phyloP scores from a whole-genome alignment of 306 rosid species.

The Begonia loranthoides region DNA sequence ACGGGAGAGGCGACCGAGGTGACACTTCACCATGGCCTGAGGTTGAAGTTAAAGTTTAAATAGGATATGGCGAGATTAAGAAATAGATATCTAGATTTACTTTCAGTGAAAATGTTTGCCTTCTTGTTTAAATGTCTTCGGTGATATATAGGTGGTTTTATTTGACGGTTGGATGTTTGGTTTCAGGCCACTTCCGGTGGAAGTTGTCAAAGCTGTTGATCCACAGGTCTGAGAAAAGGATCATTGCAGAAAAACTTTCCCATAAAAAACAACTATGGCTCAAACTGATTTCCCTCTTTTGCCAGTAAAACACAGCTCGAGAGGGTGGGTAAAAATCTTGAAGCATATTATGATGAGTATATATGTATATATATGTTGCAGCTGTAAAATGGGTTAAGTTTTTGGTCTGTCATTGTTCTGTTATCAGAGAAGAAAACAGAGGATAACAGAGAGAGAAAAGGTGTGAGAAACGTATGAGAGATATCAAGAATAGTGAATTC shows the following conservation, averaged over 20 bases:
- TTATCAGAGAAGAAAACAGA: too few relatives aligned
- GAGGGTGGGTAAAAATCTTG: slow-evolving; percentile 53
- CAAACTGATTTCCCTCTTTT: background rate
- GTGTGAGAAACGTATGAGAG: too few relatives aligned
- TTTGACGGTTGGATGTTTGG: slow-evolving; percentile 99
- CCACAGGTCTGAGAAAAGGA: slow-evolving; percentile 55
- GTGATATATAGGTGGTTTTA: slow-evolving; percentile 48
- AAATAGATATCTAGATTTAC: slow-evolving; percentile 15
- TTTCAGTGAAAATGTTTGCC: too few relatives aligned
- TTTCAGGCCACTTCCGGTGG: slow-evolving; percentile 62
- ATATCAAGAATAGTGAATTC: too few relatives aligned
- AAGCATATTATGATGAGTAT: slow-evolving; percentile 76
- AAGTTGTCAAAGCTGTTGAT: slow-evolving; percentile 55
- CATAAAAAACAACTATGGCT: slow-evolving; percentile 5
- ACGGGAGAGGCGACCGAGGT: slow-evolving; percentile 82
- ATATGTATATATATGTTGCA: too few relatives aligned
- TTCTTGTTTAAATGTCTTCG: slow-evolving; percentile 2
- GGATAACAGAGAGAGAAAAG: too few relatives aligned
- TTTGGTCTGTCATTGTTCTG: slow-evolving; percentile 34
- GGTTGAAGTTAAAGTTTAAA: too few relatives aligned
- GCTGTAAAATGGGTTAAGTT: slow-evolving; percentile 96
- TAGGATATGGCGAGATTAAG: slow-evolving; percentile 66
- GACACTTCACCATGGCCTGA: slow-evolving; percentile 86
- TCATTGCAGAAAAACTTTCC: background rate
- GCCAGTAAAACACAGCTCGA: slow-evolving; percentile 49